Conservation (phyloP, 202 grass and related monocot genomes). For the Setaria viridis region DNA sequence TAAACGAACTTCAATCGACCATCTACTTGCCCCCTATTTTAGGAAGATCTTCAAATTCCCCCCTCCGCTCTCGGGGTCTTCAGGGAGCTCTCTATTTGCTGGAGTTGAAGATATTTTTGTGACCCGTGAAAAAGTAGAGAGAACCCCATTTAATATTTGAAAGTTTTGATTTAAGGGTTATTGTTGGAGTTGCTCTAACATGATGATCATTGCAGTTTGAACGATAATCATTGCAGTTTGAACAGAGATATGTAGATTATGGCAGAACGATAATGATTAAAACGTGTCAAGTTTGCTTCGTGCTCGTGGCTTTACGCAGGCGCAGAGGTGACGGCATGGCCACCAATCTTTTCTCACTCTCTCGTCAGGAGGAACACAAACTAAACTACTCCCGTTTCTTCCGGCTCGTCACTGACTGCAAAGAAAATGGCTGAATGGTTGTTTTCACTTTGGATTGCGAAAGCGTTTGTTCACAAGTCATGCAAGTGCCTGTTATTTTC, state of each 20-base stretch:
- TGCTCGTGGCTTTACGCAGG: background rate
- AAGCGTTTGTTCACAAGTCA: background rate
- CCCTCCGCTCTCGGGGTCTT: too few species aligned
- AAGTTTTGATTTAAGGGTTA: too few species aligned
- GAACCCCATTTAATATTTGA: too few species aligned
- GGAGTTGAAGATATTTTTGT: too few species aligned
- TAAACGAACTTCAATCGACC: too few species aligned
- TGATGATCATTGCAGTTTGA: too few species aligned
- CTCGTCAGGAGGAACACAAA: background rate
- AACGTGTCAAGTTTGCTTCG: background rate
- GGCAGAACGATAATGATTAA: background rate
- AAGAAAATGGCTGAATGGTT: slow-evolving; percentile 7
- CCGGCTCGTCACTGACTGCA: background rate
- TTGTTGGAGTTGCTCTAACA: too few species aligned
- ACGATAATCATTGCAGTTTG: background rate
- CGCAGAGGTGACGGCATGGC: background rate
- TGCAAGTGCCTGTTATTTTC: background rate
- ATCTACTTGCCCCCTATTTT: too few species aligned
- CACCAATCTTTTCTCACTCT: background rate
- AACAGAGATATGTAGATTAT: background rate
- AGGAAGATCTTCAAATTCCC: too few species aligned
- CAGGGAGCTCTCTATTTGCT: too few species aligned
- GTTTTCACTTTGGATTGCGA: background rate
- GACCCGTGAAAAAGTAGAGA: too few species aligned
- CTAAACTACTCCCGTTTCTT: background rate